Percentiles rank a stretch among this genome's conserved stretches.
phyloP scores from a whole-genome alignment of 768 basidiomycete genomes.

The Lentinula detonsa region DNA sequence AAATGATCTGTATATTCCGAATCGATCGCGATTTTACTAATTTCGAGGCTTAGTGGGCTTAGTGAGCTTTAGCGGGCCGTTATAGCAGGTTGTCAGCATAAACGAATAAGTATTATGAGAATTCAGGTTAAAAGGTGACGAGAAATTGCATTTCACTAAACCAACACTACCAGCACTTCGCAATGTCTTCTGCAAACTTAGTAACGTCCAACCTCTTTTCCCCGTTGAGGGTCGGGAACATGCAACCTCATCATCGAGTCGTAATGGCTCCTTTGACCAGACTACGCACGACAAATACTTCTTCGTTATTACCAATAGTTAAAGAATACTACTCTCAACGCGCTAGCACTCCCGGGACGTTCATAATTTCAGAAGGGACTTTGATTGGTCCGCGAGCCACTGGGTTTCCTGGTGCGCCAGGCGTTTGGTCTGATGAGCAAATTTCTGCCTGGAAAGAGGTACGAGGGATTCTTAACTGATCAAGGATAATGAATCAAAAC shows the following conservation, averaged over 20 bases:
- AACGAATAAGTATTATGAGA: no score
- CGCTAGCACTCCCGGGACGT: slow-evolving; percentile 21
- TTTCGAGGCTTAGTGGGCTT: no score
- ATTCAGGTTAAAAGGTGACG: no score
- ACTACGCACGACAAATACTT: slow-evolving; percentile 17
- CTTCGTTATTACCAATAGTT: slow-evolving; percentile 14
- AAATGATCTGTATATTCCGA: neutral
- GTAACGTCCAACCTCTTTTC: slow-evolving; percentile 15
- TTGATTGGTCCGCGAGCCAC: slow-evolving; percentile 22
- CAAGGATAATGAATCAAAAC: no score
- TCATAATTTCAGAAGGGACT: slow-evolving; percentile 34
- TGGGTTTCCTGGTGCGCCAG: slow-evolving; percentile 24
- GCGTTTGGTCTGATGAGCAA: slow-evolving; percentile 31
- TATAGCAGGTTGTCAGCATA: no score
- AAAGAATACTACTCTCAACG: slow-evolving; percentile 23
- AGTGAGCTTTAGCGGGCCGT: no score
- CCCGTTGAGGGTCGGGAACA: slow-evolving; percentile 21
- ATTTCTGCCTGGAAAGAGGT: slow-evolving; percentile 13
- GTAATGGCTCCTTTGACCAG: slow-evolving; percentile 28
- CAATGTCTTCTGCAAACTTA: neutral
- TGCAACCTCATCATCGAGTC: slow-evolving; percentile 23
- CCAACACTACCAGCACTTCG: neutral
- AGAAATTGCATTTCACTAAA: neutral
- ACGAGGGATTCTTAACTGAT: neutral
- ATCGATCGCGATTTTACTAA: no score